Conservation (phyloP, 2,329 filamentous ascomycete species). For the Aspergillus neotritici region DNA sequence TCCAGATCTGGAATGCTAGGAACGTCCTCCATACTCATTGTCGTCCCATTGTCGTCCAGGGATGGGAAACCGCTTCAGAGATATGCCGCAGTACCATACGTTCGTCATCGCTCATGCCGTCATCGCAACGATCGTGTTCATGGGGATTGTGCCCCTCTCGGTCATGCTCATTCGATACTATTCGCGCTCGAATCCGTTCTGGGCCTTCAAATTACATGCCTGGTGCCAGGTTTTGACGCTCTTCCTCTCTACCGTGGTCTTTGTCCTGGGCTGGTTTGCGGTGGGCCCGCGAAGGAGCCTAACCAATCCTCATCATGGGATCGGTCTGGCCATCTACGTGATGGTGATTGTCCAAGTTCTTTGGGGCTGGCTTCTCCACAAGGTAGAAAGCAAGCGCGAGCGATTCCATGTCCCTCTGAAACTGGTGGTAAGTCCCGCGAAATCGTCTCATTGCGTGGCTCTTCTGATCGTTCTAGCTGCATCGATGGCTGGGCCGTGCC, state of each 20-base stretch:
- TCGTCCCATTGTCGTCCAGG: conserved; percentile 37
- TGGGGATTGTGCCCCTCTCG: conserved; percentile 54
- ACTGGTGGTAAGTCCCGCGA: conserved; percentile 46
- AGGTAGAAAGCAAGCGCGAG: conserved; percentile 48
- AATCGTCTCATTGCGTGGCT: not conserved
- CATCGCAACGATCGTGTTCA: conserved; percentile 56
- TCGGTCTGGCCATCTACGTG: conserved; percentile 59
- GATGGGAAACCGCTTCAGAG: conserved; percentile 61
- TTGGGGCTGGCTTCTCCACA: conserved; percentile 54
- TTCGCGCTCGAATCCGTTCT: conserved; percentile 47
- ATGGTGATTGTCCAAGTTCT: conserved; percentile 55
- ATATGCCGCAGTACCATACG: conserved; percentile 53
- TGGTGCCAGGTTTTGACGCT: conserved; percentile 59
- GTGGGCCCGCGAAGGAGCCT: conserved; percentile 56
- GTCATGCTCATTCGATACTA: conserved; percentile 59
- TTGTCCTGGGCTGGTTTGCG: conserved; percentile 59
- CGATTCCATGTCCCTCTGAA: conserved; percentile 53
- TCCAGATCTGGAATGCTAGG: not conserved
- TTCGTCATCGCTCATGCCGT: conserved; percentile 57
- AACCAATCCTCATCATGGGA: conserved; percentile 63
- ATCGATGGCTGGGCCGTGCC: conserved; percentile 79
- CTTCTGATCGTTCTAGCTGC: conserved; percentile 55
- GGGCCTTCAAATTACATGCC: conserved; percentile 56
- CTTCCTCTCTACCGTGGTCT: conserved; percentile 55
- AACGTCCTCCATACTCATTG: not conserved